Percentiles rank a stretch among this genome's conserved stretches.
Evolutionary conservation across 192 early-diverging fungal genomes (phyloP).

Genomic region (Backusella tarrabulga): DNA sequence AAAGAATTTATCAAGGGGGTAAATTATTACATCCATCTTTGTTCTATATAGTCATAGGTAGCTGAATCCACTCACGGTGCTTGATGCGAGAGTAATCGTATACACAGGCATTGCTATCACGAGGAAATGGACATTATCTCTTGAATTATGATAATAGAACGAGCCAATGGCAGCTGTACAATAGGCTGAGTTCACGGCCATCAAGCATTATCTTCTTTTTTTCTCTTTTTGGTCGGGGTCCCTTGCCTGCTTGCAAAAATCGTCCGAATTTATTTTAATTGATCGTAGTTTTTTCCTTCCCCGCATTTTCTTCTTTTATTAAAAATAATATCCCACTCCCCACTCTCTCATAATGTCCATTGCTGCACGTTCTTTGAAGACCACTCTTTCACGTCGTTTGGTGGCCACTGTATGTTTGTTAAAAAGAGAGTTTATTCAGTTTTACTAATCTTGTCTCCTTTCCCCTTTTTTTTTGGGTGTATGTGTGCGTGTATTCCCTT

Average conservation of each 20-base stretch:
- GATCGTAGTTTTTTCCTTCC: conserved; percentile 10
- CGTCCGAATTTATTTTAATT: background rate
- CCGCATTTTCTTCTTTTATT: conserved; percentile 3
- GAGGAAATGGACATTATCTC: too few species aligned
- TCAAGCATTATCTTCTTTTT: conserved; percentile 7
- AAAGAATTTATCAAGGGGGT: background rate
- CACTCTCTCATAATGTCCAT: conserved; percentile 19
- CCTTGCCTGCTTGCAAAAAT: background rate
- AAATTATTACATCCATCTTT: too few species aligned
- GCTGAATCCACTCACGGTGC: too few species aligned
- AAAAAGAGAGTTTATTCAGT: background rate
- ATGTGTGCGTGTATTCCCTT: too few species aligned
- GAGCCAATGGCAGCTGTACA: background rate
- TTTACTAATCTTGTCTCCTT: too few species aligned
- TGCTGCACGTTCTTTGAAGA: conserved; percentile 13
- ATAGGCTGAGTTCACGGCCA: background rate
- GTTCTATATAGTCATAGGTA: too few species aligned
- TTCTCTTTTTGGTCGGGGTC: conserved; percentile 9
- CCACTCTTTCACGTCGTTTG: background rate
- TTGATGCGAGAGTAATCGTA: too few species aligned
- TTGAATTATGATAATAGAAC: background rate
- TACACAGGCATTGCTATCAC: too few species aligned
- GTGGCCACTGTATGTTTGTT: background rate
- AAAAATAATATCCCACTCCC: conserved; percentile 6
- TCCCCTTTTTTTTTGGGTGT: too few species aligned